Base-by-base conservation (phyloP, 768 basidiomycete genomes). In the Scleroderma bovista region DNA sequence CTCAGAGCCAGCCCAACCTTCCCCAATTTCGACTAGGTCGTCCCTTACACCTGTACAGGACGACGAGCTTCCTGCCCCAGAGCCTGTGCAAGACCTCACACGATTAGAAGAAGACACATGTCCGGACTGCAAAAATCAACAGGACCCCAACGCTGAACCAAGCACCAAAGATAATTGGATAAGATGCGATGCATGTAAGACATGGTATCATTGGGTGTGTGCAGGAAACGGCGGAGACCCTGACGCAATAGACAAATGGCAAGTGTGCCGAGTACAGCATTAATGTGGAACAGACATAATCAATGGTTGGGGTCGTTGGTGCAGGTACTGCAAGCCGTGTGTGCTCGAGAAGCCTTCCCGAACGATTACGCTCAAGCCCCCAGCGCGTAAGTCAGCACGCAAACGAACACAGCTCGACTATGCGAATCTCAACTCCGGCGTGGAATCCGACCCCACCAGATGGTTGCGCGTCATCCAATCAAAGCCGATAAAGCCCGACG, bases 191-290 rank as follows among this genome's bases (percentile, higher is more conserved):
- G 76, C 77, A 19, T 90, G 87, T 72, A 84, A 84, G 67, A 77
- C 72, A 26, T 91, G 88, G 88, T 91, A 81, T 63, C 88, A 91
- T 61, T 92, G 88, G 86, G 72, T 78, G 51, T 91, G 88, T 66
- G 85, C 78, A 13, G 84, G 86, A 22, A 77, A 81, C 39, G 79
- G 78, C 13, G 75, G 75, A 34, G 82, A 84, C 53, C 73, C 84
- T 11, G 80, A 82, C 32, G 73, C 74, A 13, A 78, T 92, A 51
- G 86, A 88, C 64, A 90, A 86, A 75, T 90, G 86, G 88, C 86
- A 59, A 57, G 80, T 64, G 43, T 33, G 36, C 45, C 41, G 24
- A 42, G 50, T 49, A 43, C 23, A 45, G 46, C 53, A 49, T 48
- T 53, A 42, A 48, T 46, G 19, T 36, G 2, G 50, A 57, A 47